phyloP scores from a whole-genome alignment of 352 stramenopile genomes.

The Globisporangium sylvaticum region DNA sequence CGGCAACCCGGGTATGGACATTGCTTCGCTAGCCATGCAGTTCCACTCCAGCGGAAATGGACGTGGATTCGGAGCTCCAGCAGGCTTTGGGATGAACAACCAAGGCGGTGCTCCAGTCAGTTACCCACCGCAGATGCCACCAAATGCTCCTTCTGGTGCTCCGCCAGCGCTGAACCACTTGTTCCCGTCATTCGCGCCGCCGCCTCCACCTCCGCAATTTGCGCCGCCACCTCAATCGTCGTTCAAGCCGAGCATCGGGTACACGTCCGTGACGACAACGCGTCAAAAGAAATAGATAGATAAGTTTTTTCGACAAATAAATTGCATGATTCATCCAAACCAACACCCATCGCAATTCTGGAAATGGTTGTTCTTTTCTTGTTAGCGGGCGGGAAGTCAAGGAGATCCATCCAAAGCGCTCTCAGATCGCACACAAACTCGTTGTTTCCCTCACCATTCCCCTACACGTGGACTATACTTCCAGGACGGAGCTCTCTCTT shows the following conservation, averaged over 20 bases:
- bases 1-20: constrained; percentile 32
- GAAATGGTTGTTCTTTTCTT: background rate
- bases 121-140: constrained; percentile 27
- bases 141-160: constrained; percentile 18
- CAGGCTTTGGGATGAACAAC: constrained; percentile 24
- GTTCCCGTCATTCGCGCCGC: constrained; percentile 33
- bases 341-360: background rate
- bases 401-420: background rate
- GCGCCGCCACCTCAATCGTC: constrained; percentile 20
- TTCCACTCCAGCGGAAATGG: constrained; percentile 38
- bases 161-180: constrained; percentile 21
- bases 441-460: background rate
- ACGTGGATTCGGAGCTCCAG: constrained; percentile 13
- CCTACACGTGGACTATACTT: background rate
- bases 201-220: constrained; percentile 32
- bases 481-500: background rate
- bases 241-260: constrained; percentile 80
- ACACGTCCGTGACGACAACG: constrained; percentile 65
- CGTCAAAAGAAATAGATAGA: constrained; percentile 53
- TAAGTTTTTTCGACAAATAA: background rate
- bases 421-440: background rate
- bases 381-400: background rate
- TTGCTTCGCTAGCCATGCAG: constrained; percentile 75
- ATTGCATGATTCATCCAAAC: background rate
- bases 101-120: background rate